These are phyloP conservation scores for Cystobasidium pallidum DNA, from an alignment of 1,284 basidiomycete genomes.

Conservation along the genomic window DNA sequence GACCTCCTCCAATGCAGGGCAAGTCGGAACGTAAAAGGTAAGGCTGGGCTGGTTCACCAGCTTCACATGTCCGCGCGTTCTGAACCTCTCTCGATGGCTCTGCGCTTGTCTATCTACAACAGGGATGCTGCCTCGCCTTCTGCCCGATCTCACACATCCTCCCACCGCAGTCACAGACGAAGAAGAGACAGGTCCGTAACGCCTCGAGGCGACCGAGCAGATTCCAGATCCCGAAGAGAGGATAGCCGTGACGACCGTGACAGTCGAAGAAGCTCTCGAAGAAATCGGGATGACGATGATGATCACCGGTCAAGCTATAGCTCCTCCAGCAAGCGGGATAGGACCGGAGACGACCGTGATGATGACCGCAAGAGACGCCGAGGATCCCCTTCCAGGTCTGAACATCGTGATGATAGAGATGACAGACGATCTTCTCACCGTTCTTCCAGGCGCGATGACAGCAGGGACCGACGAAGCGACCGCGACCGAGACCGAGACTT, in stretches of 20 bases:
- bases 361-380: conserved; percentile 29
- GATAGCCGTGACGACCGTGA: conserved; percentile 12
- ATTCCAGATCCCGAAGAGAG: conserved; percentile 4
- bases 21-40: conserved; percentile 36
- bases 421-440: conserved; percentile 29
- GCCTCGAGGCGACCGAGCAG: conserved; percentile 33
- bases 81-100: neutral
- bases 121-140: conserved; percentile 35
- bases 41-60: neutral
- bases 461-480: conserved; percentile 43
- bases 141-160: conserved; percentile 37
- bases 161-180: conserved; percentile 36
- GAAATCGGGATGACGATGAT: conserved; percentile 22
- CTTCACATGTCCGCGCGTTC: no score
- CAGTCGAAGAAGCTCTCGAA: conserved; percentile 32
- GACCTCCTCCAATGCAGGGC: conserved; percentile 20
- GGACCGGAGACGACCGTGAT: conserved; percentile 11
- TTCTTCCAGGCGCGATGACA: conserved; percentile 38
- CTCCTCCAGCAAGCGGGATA: conserved; percentile 41
- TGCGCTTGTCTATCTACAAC: neutral
- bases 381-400: conserved; percentile 28
- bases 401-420: conserved; percentile 16
- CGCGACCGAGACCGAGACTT: conserved; percentile 56
- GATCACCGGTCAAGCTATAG: conserved; percentile 32
- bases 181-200: conserved; percentile 37